Evolutionary conservation across 2,329 filamentous ascomycete genomes (phyloP), one percentile per base, ranked within the genome.

Genomic region (Pestalotiopsis fici): DNA sequence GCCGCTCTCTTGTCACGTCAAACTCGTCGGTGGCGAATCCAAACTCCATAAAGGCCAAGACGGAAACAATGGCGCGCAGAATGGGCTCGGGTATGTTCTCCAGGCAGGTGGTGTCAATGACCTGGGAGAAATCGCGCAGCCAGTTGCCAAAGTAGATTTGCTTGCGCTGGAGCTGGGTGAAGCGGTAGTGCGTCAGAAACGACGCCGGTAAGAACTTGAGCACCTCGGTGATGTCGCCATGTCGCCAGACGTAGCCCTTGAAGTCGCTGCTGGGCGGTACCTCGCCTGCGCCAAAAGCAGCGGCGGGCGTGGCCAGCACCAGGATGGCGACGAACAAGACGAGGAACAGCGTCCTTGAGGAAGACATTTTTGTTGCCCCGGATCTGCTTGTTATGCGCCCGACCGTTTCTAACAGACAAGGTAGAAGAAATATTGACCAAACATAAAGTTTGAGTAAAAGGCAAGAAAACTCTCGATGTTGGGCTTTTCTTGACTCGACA

Each of bases 1-100:
- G 78, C 47, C 85, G 77, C 50, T 87, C 84, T 3, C 80, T 75
- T 0, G 85, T 87, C 56, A 88, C 85, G 71, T 88, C 85, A 68
- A 87, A 88, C 70, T 88, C 85, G 64, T 80, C 82, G 18, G 85
- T 88, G 9, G 84, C 85, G 73, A 87, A 87, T 21, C 85, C 85
- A 71, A 87, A 87, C 57, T 80, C 82, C 81, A 88, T 85, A 75
- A 87, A 87, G 2, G 82, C 84, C 67, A 88, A 76, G 13, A 87
- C 82, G 78, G 85, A 86, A 21, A 88, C 83, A 39, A 88, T 80
- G 64, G 87, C 79, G 39, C 86, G 82, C 57, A 87, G 85, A 27
- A 85, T 84, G 62, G 86, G 83, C 62, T 83, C 83, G 70, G 83
- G 83, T 15, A 87, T 84, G 71, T 82, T 83, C 69, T 85, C 83